phyloP scores from a whole-genome alignment of 441 rosid species.

The Raphanus hybrid region DNA sequence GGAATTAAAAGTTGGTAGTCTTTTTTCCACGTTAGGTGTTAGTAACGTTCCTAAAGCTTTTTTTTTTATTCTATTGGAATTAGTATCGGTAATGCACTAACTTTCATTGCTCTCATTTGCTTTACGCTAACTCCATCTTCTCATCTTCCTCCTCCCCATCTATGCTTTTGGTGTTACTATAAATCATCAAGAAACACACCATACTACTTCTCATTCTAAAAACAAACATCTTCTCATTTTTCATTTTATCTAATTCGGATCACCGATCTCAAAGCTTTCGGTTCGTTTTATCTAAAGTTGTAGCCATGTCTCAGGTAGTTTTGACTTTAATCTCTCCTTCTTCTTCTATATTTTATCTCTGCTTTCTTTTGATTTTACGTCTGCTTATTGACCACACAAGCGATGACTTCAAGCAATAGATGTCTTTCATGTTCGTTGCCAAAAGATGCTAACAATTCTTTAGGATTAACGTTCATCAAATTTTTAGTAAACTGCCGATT shows the following conservation, averaged over 20 bases:
- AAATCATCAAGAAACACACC: conserved; percentile 23
- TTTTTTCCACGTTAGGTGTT: conserved; percentile 35
- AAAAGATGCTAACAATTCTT: neutral
- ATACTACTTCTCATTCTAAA: conserved; percentile 20
- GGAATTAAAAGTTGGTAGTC: conserved; percentile 32
- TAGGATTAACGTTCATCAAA: neutral
- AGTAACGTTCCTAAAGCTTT: conserved; percentile 33
- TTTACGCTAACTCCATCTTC: conserved; percentile 41
- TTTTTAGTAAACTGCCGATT: neutral
- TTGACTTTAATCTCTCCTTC: neutral
- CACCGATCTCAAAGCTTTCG: conserved; percentile 17
- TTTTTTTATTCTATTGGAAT: conserved; percentile 22
- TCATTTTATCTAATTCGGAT: neutral
- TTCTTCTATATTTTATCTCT: neutral
- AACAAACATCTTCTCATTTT: conserved; percentile 17
- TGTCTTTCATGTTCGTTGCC: neutral
- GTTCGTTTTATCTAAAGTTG: conserved; percentile 19
- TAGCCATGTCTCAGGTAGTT: conserved; percentile 41
- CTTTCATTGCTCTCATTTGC: conserved; percentile 35
- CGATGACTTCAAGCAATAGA: neutral
- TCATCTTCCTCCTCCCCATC: conserved; percentile 19
- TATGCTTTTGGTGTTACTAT: conserved; percentile 32
- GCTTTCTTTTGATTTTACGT: neutral
- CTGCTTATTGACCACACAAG: neutral
- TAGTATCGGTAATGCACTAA: conserved; percentile 21